These are phyloP conservation scores for Ciborinia camelliae DNA, from an alignment of 2,329 filamentous ascomycete species.

Conservation along the genomic window DNA sequence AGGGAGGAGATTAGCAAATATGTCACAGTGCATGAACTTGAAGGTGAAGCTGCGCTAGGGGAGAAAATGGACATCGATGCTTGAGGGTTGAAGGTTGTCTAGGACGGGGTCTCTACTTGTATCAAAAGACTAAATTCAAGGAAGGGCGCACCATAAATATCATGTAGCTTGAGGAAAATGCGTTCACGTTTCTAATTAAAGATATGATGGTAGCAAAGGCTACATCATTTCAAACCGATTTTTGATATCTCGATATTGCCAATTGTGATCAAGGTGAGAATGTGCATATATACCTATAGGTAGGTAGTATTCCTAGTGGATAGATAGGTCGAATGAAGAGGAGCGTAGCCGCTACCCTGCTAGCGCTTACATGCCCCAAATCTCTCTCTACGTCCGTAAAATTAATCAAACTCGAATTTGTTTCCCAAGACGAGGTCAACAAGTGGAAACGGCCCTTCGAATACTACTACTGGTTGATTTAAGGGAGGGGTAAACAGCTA, in stretches of 20 bases:
- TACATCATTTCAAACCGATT: background rate
- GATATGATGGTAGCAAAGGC: background rate
- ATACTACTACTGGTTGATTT: background rate
- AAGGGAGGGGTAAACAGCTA: background rate
- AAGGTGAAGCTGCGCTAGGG: slow-evolving; percentile 52
- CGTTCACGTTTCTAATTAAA: slow-evolving; percentile 14
- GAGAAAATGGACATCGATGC: slow-evolving; percentile 68
- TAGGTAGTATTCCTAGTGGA: background rate
- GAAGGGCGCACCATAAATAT: slow-evolving; percentile 22
- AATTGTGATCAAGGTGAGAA: background rate
- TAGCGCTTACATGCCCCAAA: background rate
- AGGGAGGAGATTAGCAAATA: slow-evolving; percentile 94
- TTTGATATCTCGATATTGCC: background rate
- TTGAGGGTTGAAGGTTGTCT: slow-evolving; percentile 38
- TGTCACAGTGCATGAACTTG: slow-evolving; percentile 84
- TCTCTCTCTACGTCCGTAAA: slow-evolving; percentile 5
- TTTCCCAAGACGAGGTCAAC: background rate
- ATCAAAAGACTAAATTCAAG: slow-evolving; percentile 17
- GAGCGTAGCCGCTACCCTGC: slow-evolving; percentile 2
- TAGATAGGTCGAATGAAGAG: background rate
- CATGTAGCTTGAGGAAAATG: slow-evolving; percentile 23
- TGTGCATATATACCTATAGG: too few relatives aligned
- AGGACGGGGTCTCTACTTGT: slow-evolving; percentile 13
- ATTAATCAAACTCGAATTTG: background rate
- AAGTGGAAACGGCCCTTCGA: background rate